Base-by-base conservation (phyloP, 495 filamentous ascomycete genomes). In the Penicillium tannophilum region DNA sequence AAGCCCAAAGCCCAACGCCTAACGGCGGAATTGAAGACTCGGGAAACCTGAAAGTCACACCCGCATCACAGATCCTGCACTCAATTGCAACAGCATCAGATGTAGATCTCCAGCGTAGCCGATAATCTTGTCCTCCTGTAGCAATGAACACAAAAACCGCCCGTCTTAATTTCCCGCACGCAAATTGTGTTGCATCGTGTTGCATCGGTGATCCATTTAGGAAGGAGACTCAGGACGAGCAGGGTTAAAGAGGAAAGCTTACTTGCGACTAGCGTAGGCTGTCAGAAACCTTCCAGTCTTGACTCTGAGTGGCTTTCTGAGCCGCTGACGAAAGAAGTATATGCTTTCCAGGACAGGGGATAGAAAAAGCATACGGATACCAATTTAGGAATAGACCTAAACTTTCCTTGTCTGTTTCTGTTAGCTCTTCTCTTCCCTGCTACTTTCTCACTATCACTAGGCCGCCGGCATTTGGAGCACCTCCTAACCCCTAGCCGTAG, bases 131-230 rank as follows among this genome's bases (percentile, higher is more conserved):
- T 49, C 46, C 46, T 49, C 26, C 14, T 31, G 16, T 31, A 1
- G 16, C 24, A 55, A 16, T n/a, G 53, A 35, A 41, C 42, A 41
- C 52, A 54, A 26, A 55, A 35, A 47, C 14, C 39, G 36, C 44
- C 53, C 19, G 20, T 30, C 45, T 28, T 47, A 66, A 64, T 62
- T 66, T 64, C 66, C 63, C 66, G 61, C 46, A 12, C 14, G 45
- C 47, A 47, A 64, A 61, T 69, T 58, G 53, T 63, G 63, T 71
- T 71, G 68, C 66, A 65, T 69, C 59, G 62, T 60, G 66, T 67
- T 52, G 60, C 50, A 71, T 63, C 63, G 52, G 51, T 58, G 55
- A 58, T 61, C 53, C 52, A 16, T 62, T 60, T 62, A 55, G 63
- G 65, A 59, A 66, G 61, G 65, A 64, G 59, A 61, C 62, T 61